phyloP scores from a whole-genome alignment of 148 eudicot species.

The Limonium bicolor region DNA sequence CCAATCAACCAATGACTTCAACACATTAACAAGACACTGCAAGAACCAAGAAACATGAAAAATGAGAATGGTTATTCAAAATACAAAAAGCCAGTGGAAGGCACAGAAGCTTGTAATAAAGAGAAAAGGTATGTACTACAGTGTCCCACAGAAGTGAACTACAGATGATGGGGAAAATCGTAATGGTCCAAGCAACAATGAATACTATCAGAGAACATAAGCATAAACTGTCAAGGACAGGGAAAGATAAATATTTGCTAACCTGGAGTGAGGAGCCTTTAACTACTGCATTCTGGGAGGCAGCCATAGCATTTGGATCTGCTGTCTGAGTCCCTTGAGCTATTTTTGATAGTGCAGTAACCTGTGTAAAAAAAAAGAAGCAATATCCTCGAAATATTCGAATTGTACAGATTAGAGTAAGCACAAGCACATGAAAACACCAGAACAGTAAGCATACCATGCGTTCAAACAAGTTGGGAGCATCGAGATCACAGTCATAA shows the following conservation, averaged over 20 bases:
- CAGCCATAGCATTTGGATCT: conserved; percentile 69
- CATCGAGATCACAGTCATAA: conserved; percentile 92
- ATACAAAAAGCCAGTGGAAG: not conserved
- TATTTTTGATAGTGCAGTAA: conserved; percentile 64
- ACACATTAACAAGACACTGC: conserved; percentile 85
- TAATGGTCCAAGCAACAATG: too few relatives aligned
- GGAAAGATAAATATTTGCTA: conserved; percentile 4
- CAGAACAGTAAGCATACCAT: conserved; percentile 31
- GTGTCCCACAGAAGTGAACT: not conserved
- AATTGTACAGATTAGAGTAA: not conserved
- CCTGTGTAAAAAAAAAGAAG: conserved; percentile 26
- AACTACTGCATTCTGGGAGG: conserved; percentile 63
- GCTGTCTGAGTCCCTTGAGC: conserved; percentile 84
- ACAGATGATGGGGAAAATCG: not conserved
- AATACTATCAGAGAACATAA: too few relatives aligned
- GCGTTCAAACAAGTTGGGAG: conserved; percentile 89
- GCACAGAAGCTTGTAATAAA: not conserved
- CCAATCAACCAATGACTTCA: conserved; percentile 92
- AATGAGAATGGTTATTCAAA: conserved; percentile 1
- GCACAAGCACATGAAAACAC: not conserved
- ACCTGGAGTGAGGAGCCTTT: conserved; percentile 96
- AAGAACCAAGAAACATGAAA: conserved; percentile 12
- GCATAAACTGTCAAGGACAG: too few relatives aligned
- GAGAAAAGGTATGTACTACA: too few relatives aligned
- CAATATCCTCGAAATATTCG: not conserved